These are phyloP conservation scores for Cichorium intybus DNA, from an alignment of 140 eudicot genomes.

Conservation along the genomic window DNA sequence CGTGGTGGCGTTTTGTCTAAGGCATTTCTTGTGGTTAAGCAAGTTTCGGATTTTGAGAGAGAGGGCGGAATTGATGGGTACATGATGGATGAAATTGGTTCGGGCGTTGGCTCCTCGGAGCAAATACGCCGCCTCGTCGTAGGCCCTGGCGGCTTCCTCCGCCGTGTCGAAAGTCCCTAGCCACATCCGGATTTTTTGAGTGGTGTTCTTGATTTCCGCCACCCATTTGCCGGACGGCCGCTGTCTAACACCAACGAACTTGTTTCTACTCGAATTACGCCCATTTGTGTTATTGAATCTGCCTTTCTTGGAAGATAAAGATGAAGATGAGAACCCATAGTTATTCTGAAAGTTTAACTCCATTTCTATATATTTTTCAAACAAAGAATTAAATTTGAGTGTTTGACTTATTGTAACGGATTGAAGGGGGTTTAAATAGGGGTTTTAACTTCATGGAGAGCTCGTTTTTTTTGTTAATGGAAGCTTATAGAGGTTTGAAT, in stretches of 20 bases:
- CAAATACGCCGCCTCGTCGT: conserved; percentile 82
- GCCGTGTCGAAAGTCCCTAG: conserved; percentile 86
- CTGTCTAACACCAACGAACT: conserved; percentile 82
- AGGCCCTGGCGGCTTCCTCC: conserved; percentile 88
- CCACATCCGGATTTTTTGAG: conserved; percentile 90
- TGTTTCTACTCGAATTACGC: conserved; percentile 30
- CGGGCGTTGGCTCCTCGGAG: conserved; percentile 86
- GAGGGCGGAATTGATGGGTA: conserved; percentile 62
- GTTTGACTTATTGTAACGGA: conserved; percentile 24
- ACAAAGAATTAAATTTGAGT: conserved; percentile 3
- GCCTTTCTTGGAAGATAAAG: conserved; percentile 24
- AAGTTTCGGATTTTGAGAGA: conserved; percentile 75
- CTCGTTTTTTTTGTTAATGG: conserved; percentile 29
- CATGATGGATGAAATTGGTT: conserved; percentile 61
- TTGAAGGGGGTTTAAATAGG: conserved; percentile 21
- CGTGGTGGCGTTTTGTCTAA: conserved; percentile 28
- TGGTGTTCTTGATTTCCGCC: conserved; percentile 89
- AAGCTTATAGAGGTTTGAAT: conserved; percentile 17
- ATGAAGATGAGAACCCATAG: conserved; percentile 17
- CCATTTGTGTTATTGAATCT: conserved; percentile 6
- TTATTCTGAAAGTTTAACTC: conserved; percentile 52
- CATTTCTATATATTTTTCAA: conserved; percentile 22
- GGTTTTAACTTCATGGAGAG: conserved; percentile 26
- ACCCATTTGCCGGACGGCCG: conserved; percentile 97
- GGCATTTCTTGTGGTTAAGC: conserved; percentile 58